Percentiles rank a stretch among this genome's conserved stretches.
These are phyloP conservation scores for Fusarium annulatum DNA, from an alignment of 2,329 filamentous ascomycete genomes.

Conservation along the genomic window DNA sequence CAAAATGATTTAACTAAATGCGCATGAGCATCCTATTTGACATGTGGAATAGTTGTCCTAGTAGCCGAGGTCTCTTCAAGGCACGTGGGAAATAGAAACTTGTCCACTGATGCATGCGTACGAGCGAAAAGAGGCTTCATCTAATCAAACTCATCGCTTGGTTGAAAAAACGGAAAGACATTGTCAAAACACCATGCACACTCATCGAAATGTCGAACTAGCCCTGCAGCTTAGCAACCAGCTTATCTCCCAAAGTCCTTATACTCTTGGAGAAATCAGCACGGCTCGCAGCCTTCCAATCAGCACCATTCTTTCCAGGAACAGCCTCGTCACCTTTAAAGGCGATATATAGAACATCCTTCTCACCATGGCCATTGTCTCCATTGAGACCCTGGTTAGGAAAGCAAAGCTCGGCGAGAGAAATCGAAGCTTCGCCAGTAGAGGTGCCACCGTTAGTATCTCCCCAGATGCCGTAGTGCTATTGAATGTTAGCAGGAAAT, in stretches of 20 bases:
- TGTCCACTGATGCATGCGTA: no score
- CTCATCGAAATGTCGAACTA: no score
- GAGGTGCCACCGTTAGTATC: conserved; percentile 66
- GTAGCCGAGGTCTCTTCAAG: no score
- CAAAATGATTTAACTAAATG: no score
- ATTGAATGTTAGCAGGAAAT: accelerated
- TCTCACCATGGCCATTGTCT: conserved; percentile 55
- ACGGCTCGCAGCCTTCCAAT: conserved; percentile 61
- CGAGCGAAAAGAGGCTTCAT: no score
- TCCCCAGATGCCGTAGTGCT: conserved; percentile 65
- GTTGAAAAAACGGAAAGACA: no score
- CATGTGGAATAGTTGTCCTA: no score
- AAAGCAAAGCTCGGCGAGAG: conserved; percentile 65
- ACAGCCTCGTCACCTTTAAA: conserved; percentile 66
- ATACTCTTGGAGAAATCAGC: conserved; percentile 52
- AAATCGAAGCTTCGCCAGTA: conserved; percentile 63
- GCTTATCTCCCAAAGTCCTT: neutral
- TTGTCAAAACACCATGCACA: no score
- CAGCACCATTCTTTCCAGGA: conserved; percentile 61
- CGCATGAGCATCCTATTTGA: no score
- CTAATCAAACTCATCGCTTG: no score
- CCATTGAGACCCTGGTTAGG: conserved; percentile 59
- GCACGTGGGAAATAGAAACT: no score
- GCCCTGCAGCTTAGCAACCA: neutral
- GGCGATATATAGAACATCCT: conserved; percentile 70